phyloP scores from a whole-genome alignment of 169 alveolate genomes.

The Plasmodium adleri region DNA sequence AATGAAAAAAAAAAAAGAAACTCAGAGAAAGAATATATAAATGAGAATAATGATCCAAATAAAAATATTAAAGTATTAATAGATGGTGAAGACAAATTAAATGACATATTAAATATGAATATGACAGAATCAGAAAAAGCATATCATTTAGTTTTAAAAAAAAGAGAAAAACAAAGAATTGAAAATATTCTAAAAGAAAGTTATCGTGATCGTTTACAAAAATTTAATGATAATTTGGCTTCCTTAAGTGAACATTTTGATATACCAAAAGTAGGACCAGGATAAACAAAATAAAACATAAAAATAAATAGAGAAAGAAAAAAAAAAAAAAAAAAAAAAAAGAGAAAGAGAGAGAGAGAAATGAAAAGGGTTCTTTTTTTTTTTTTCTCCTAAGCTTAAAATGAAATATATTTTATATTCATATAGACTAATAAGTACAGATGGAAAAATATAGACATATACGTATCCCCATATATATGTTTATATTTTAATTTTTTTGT shows the following conservation, averaged over 20 bases:
- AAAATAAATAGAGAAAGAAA: too few species aligned
- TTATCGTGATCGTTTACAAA: constrained; percentile 89
- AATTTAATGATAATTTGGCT: constrained; percentile 89
- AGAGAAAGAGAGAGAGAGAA: background rate
- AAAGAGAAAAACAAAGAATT: constrained; percentile 84
- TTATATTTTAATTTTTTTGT: too few species aligned
- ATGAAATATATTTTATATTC: too few species aligned
- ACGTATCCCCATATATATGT: too few species aligned
- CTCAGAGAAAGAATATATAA: constrained; percentile 4
- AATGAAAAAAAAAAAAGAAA: constrained; percentile 10
- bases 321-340: constrained; percentile 16
- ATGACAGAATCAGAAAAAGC: constrained; percentile 86
- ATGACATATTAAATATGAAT: constrained; percentile 38
- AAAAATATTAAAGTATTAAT: background rate
- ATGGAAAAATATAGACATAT: too few species aligned
- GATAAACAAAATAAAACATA: constrained; percentile 68
- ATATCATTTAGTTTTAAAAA: constrained; percentile 85
- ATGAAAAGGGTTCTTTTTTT: too few species aligned
- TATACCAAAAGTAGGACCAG: constrained; percentile 94
- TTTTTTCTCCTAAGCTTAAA: background rate
- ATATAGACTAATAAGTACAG: too few species aligned
- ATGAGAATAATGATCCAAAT: constrained; percentile 9
- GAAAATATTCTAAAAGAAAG: constrained; percentile 85
- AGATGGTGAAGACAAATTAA: constrained; percentile 29
- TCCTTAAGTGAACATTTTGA: constrained; percentile 92